Conservation (phyloP, 306 rosid genomes). For the Crataegus laevigata region DNA sequence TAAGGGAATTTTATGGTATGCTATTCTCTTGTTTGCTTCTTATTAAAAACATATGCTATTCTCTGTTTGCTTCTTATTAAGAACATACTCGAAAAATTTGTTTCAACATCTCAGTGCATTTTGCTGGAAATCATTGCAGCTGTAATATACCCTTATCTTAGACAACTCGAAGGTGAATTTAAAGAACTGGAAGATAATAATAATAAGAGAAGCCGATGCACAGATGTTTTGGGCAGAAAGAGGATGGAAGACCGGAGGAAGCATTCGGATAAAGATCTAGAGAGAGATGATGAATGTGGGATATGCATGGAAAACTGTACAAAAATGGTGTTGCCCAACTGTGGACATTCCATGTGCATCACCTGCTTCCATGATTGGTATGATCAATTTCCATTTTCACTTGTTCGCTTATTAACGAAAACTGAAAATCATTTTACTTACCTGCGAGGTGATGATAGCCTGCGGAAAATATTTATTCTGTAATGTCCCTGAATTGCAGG, state of each 20-base stretch:
- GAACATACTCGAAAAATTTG: neutral
- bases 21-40: constrained; percentile 8
- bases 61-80: constrained; percentile 2
- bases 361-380: constrained; percentile 75
- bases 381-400: neutral
- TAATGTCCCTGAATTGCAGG: constrained; percentile 31
- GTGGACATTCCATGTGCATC: constrained; percentile 73
- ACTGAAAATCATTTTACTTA: neutral
- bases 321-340: constrained; percentile 59
- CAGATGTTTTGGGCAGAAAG: constrained; percentile 22
- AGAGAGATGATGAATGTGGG: constrained; percentile 64
- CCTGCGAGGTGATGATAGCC: neutral
- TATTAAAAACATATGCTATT: constrained; percentile 10
- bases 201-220: constrained; percentile 17
- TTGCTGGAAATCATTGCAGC: constrained; percentile 38
- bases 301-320: constrained; percentile 66
- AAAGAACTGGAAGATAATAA: constrained; percentile 18
- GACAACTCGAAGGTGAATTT: constrained; percentile 57
- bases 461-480: neutral
- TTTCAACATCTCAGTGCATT: neutral
- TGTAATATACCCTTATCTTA: constrained; percentile 62
- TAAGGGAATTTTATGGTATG: constrained; percentile 62
- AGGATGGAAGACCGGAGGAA: constrained; percentile 20
- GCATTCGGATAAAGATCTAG: constrained; percentile 22
- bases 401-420: neutral